Conservation (phyloP, 495 filamentous ascomycete species). For the Pyrenula massariospora region DNA sequence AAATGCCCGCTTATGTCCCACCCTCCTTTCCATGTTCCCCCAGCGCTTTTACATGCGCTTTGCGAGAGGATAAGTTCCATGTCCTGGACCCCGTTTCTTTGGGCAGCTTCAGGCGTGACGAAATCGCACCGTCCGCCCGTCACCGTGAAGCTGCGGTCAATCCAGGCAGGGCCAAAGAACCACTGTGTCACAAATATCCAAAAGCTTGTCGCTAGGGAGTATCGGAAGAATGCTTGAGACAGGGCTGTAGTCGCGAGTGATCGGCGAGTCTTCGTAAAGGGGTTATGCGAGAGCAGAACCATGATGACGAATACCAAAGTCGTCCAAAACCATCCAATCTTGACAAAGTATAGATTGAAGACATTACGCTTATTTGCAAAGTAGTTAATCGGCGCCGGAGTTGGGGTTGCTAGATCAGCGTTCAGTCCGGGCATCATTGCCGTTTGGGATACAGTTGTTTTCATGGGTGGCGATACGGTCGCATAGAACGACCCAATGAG, state of each 20-base stretch:
- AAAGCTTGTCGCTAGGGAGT: constrained; percentile 55
- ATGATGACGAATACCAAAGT: constrained; percentile 57
- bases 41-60: constrained; percentile 69
- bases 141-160: constrained; percentile 71
- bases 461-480: constrained; percentile 58
- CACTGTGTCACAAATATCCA: constrained; percentile 85
- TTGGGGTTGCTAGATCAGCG: constrained; percentile 18
- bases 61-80: constrained; percentile 45
- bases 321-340: constrained; percentile 88
- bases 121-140: constrained; percentile 73
- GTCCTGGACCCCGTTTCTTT: constrained; percentile 13
- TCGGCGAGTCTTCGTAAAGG: constrained; percentile 25
- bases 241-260: constrained; percentile 1
- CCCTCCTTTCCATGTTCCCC: constrained; percentile 77
- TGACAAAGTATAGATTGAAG: constrained; percentile 86
- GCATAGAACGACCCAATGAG: constrained; percentile 71
- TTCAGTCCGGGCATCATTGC: constrained; percentile 46
- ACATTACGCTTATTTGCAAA: constrained; percentile 88
- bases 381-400: constrained; percentile 45
- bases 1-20: constrained; percentile 94
- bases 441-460: constrained; percentile 43
- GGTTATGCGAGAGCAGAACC: constrained; percentile 42
- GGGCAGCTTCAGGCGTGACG: constrained; percentile 12
- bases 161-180: constrained; percentile 85
- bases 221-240: constrained; percentile 46